Conservation (phyloP, 75 land plant genomes). For the Selaginella moellendorffii region DNA sequence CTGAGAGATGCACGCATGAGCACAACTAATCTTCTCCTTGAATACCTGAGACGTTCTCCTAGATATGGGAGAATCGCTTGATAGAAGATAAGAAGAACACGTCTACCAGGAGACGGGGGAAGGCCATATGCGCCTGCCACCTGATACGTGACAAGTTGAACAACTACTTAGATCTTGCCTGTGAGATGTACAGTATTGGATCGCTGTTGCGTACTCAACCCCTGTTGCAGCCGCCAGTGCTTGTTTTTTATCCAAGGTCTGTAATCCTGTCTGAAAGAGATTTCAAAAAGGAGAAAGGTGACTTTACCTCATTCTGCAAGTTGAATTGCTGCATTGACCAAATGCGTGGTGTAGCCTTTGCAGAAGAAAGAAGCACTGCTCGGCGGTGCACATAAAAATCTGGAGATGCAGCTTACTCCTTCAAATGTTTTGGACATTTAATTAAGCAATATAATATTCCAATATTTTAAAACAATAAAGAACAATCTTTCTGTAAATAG, state of each 20-base stretch:
- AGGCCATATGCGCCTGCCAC: conserved; percentile 53
- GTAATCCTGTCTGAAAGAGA: conserved; percentile 75
- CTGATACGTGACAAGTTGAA: conserved; percentile 19
- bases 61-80: conserved; percentile 83
- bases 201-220: too few species aligned
- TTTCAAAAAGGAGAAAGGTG: not conserved
- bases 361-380: conserved; percentile 71
- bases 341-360: conserved; percentile 82
- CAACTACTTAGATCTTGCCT: conserved; percentile 29
- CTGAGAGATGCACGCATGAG: conserved; percentile 10
- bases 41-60: conserved; percentile 76
- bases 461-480: too few species aligned
- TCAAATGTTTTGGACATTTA: too few species aligned
- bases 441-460: too few species aligned
- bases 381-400: conserved; percentile 97
- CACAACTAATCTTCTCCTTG: not conserved
- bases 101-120: conserved; percentile 81
- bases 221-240: too few species aligned
- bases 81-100: conserved; percentile 58
- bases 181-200: conserved; percentile 86
- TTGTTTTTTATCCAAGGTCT: conserved; percentile 93
- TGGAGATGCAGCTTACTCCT: conserved; percentile 90
- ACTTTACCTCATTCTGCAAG: conserved; percentile 59
- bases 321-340: conserved; percentile 27
- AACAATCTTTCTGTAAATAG: too few species aligned